A percentile compares a stretch with the other conserved stretches of the same genome.
Evolutionary conservation across 805 yeast genomes (phyloP).

Genomic region (Sungouiozyma ichnusensis): DNA sequence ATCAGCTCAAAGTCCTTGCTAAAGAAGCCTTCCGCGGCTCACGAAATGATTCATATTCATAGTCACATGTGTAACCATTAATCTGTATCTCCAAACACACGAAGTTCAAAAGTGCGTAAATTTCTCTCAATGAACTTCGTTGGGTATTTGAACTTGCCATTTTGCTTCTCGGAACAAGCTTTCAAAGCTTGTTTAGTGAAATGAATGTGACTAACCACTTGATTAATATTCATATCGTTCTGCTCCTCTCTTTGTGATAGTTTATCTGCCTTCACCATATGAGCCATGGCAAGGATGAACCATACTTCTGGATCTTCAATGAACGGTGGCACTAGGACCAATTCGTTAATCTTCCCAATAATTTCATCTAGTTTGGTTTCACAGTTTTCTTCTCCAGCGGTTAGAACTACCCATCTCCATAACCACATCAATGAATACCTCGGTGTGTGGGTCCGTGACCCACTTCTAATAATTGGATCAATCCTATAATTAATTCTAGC

Average conservation of each 20-base stretch:
- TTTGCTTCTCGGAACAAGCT: slow-evolving; percentile 11
- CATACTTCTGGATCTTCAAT: slow-evolving; percentile 27
- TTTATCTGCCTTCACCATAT: slow-evolving; percentile 19
- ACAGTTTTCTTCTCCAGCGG: slow-evolving; percentile 5
- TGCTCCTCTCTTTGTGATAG: slow-evolving; percentile 12
- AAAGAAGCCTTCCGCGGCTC: too few relatives aligned
- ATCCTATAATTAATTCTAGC: slow-evolving; percentile 17
- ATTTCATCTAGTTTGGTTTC: slow-evolving; percentile 7
- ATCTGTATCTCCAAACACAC: slow-evolving; percentile 9
- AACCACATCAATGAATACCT: slow-evolving; percentile 21
- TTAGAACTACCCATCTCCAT: slow-evolving; percentile 17
- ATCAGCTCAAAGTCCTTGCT: too few relatives aligned
- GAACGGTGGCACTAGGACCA: slow-evolving; percentile 25
- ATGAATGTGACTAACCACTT: slow-evolving; percentile 16
- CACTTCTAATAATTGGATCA: slow-evolving; percentile 23
- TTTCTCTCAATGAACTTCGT: slow-evolving; percentile 15
- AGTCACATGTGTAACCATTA: background rate
- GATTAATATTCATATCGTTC: slow-evolving; percentile 16
- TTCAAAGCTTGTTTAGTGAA: slow-evolving; percentile 12
- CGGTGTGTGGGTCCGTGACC: slow-evolving; percentile 24
- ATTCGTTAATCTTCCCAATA: slow-evolving; percentile 20
- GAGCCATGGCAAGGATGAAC: slow-evolving; percentile 22
- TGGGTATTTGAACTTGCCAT: slow-evolving; percentile 13
- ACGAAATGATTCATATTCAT: background rate
- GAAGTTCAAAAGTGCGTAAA: slow-evolving; percentile 14